Conservation (phyloP, 2,329 filamentous ascomycete species). For the Rasamsonia emersonii region DNA sequence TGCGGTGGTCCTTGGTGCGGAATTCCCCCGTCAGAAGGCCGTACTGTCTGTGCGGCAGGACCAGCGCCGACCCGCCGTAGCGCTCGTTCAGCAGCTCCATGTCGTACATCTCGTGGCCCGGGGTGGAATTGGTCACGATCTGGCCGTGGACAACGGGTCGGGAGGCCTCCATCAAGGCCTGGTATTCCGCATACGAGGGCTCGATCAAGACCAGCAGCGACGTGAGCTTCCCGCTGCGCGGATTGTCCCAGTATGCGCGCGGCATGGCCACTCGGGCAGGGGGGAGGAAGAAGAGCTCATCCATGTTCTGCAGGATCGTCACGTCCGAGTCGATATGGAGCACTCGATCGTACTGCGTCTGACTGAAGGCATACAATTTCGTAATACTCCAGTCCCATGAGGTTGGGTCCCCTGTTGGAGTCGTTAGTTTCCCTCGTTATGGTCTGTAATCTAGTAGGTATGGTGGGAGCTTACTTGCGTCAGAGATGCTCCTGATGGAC, state of each 20-base stretch:
- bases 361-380: conserved; percentile 61
- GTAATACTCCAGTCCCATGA: conserved; percentile 59
- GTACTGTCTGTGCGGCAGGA: conserved; percentile 57
- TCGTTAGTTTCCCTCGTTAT: no score
- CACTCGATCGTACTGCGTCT: conserved; percentile 53
- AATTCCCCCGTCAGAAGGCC: conserved; percentile 57
- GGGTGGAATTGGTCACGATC: conserved; percentile 13
- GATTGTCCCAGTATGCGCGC: conserved; percentile 61
- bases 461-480: neutral
- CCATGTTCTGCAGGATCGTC: conserved; percentile 54
- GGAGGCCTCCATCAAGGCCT: conserved; percentile 19
- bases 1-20: conserved; percentile 42
- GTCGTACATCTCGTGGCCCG: conserved; percentile 39
- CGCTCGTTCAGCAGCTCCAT: conserved; percentile 61
- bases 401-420: conserved; percentile 17
- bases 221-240: conserved; percentile 46
- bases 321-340: conserved; percentile 56
- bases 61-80: conserved; percentile 49
- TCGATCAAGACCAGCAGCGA: conserved; percentile 55
- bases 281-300: conserved; percentile 63
- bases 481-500: conserved; percentile 1
- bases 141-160: conserved; percentile 21
- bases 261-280: conserved; percentile 56
- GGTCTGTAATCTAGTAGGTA: no score
- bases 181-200: conserved; percentile 45